Evolutionary conservation across 2,329 filamentous ascomycete species (phyloP).

Genomic region (Exophiala phaeomuriformis): DNA sequence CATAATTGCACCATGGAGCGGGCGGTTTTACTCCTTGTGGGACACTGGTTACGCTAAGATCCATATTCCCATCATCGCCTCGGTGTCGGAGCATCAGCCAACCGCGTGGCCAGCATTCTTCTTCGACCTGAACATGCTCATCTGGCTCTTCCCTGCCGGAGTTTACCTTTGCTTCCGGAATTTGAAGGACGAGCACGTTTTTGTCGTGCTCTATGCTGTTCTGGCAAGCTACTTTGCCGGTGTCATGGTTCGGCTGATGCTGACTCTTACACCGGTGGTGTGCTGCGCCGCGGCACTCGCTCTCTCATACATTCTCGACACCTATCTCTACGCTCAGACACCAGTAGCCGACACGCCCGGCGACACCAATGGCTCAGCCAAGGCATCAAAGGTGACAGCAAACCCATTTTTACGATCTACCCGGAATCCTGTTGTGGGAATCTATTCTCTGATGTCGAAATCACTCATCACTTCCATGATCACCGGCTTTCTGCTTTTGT

Average conservation of each 20-base stretch:
- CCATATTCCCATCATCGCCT: constrained; percentile 98
- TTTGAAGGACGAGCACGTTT: constrained; percentile 92
- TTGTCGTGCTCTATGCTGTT: constrained; percentile 93
- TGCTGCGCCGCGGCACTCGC: constrained; percentile 90
- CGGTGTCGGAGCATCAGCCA: constrained; percentile 98
- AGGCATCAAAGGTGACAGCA: constrained; percentile 50
- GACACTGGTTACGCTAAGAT: constrained; percentile 98
- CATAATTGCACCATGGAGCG: constrained; percentile 93
- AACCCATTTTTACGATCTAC: constrained; percentile 59
- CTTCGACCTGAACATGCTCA: constrained; percentile 95
- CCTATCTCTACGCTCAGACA: constrained; percentile 63
- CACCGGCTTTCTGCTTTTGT: constrained; percentile 76
- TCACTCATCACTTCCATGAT: constrained; percentile 64
- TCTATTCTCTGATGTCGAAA: constrained; percentile 77
- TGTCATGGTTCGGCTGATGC: constrained; percentile 98
- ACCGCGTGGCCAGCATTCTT: constrained; percentile 99
- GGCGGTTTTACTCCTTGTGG: constrained; percentile 98
- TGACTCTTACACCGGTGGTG: constrained; percentile 91
- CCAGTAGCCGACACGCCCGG: constrained; percentile 47
- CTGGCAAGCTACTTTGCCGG: constrained; percentile 96
- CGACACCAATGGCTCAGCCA: constrained; percentile 32
- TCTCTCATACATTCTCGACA: constrained; percentile 79
- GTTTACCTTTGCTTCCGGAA: constrained; percentile 97
- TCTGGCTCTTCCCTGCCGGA: constrained; percentile 98
- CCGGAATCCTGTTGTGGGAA: constrained; percentile 67